These are phyloP conservation scores for Clausena lansium DNA, from an alignment of 345 rosid species.

Conservation along the genomic window DNA sequence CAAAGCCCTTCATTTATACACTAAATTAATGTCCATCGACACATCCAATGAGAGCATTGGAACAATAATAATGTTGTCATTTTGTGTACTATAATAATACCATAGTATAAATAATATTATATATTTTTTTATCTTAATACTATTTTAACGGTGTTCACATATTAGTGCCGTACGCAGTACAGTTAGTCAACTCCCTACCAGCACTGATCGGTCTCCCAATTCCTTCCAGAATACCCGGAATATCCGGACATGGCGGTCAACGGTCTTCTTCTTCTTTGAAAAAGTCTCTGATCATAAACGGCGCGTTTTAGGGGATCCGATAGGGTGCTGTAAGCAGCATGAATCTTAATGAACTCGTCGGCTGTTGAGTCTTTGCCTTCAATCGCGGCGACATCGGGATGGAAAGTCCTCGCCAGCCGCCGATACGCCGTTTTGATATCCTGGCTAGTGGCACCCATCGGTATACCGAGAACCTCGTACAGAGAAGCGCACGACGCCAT, in stretches of 20 bases:
- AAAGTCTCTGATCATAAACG: conserved; percentile 61
- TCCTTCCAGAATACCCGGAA: conserved; percentile 53
- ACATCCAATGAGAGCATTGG: too few species aligned
- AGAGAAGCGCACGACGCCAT: conserved; percentile 45
- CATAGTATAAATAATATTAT: too few species aligned
- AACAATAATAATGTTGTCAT: too few species aligned
- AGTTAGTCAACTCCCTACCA: conserved; percentile 45
- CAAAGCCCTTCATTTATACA: too few species aligned
- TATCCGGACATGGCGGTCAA: conserved; percentile 40
- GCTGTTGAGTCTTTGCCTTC: conserved; percentile 55
- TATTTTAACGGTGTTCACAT: too few species aligned
- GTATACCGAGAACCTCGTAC: conserved; percentile 68
- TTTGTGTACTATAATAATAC: too few species aligned
- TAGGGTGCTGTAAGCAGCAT: conserved; percentile 77
- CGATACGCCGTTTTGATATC: conserved; percentile 90
- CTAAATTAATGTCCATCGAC: too few species aligned
- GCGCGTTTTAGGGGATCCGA: conserved; percentile 87
- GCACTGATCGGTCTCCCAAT: conserved; percentile 98
- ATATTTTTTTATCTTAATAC: too few species aligned
- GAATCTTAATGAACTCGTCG: conserved; percentile 71
- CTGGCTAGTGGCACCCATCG: conserved; percentile 51
- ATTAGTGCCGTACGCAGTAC: too few species aligned
- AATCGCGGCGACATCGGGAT: conserved; percentile 64
- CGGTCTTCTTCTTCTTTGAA: conserved; percentile 41
- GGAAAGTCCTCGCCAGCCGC: conserved; percentile 62